Percentiles rank a stretch among this genome's conserved stretches.
Evolutionary conservation across 139 green algal genomes (phyloP).

Genomic region (Pseudopediastrum boryanum): DNA sequence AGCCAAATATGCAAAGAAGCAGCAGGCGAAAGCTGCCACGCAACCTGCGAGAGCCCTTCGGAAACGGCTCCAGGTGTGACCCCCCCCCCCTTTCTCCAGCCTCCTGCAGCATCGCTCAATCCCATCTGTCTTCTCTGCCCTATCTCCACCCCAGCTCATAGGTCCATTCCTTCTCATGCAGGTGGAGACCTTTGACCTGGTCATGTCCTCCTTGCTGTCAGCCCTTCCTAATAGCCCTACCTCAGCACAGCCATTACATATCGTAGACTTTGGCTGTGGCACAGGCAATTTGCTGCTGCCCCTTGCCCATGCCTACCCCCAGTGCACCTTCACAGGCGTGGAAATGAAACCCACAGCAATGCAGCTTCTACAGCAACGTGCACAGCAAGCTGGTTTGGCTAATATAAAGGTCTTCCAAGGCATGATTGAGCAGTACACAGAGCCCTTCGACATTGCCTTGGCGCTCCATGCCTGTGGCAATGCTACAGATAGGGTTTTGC

Average conservation of each 20-base stretch:
- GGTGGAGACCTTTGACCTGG: slow-evolving; percentile 61
- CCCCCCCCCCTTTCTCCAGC: too few species aligned
- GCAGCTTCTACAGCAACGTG: slow-evolving; percentile 54
- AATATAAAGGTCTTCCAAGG: slow-evolving; percentile 54
- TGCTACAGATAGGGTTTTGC: slow-evolving; percentile 71
- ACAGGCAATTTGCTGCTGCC: slow-evolving; percentile 71
- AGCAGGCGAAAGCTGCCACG: not conserved
- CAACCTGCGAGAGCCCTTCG: not conserved
- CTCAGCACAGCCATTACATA: slow-evolving; percentile 32
- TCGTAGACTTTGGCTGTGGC: slow-evolving; percentile 82
- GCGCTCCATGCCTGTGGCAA: slow-evolving; percentile 82
- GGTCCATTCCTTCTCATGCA: too few species aligned
- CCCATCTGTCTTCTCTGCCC: too few species aligned
- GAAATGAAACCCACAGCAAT: slow-evolving; percentile 77
- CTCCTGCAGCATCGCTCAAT: too few species aligned
- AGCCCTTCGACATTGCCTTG: slow-evolving; percentile 69
- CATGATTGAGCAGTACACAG: slow-evolving; percentile 59
- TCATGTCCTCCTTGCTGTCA: slow-evolving; percentile 45
- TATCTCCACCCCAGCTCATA: too few species aligned
- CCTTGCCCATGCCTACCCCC: slow-evolving; percentile 62
- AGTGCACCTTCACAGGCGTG: slow-evolving; percentile 60
- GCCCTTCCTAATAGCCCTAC: not conserved
- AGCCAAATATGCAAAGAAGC: not conserved
- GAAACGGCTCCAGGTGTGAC: too few species aligned
- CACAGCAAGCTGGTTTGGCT: slow-evolving; percentile 47